Base-by-base conservation (phyloP, 1,284 basidiomycete genomes). In the Wallemia hederae region DNA sequence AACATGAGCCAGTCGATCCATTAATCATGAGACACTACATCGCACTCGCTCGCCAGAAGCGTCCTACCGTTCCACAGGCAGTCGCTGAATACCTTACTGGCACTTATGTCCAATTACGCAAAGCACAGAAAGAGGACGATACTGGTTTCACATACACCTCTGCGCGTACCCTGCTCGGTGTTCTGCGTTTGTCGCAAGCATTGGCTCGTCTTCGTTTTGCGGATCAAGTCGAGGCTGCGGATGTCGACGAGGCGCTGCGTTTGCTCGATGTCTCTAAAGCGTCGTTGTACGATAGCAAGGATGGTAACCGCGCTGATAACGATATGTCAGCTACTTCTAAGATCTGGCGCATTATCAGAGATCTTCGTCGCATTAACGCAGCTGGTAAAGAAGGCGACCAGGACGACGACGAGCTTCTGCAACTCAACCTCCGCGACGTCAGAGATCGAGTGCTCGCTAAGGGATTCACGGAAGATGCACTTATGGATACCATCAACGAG, bases 191-290 rank as follows among this genome's bases (percentile, higher is more conserved):
- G 22, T 80, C 90, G 0, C 94, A 98, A 70, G 91, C 92, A 0
- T 80, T 96, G 25, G 91, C 94, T 0, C 81, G 94, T 7, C 75
- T 99, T 33, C 80, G 92, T 24, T 86, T 84, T 72, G 80, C 85
- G 59, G 78, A 82, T 65, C 72, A 73, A 7, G 94, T 98, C 27
- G 80, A 81, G 59, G 78, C 82, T 62, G 77, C 78, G 60, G 94
- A 99, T 69, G 91, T 99, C 2, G 90, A 98, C 69, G 94, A 98
- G 73, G 94, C 94, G 1, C 74, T 99, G 62, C 81, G 94, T 31
- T 74, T 99, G 64, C 96, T 98, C 86, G 88, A 92, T 65, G 88
- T 87, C 64, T 88, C 84, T 72, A 98, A 98, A 72, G 84, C 86
- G 66, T 85, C 80, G 66, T 74, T 98, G 65, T 76, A 81, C 63